Percentiles rank a stretch among this genome's conserved stretches.
Conservation (phyloP, 1,284 basidiomycete species). For the Mycosarcoma maydis region DNA sequence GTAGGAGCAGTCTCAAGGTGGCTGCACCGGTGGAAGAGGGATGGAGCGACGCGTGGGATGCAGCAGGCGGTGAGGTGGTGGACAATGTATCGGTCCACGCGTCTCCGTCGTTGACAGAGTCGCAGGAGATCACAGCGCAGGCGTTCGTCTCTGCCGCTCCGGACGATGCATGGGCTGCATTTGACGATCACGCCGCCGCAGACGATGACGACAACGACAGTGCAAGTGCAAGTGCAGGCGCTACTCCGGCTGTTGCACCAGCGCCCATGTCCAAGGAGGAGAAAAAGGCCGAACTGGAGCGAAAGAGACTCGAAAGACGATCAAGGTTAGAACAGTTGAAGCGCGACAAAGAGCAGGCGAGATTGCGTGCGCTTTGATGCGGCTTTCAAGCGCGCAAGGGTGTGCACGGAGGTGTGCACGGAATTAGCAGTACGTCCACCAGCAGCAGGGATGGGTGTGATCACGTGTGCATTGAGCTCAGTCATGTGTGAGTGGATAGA, state of each 20-base stretch:
- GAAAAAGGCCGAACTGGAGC: conserved; percentile 53
- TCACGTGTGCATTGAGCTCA: too few species aligned
- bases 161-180: conserved; percentile 31
- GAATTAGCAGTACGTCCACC: too few species aligned
- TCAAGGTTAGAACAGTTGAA: conserved; percentile 51
- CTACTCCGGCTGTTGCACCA: conserved; percentile 17
- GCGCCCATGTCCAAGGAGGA: conserved; percentile 53
- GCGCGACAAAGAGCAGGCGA: conserved; percentile 42
- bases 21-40: conserved; percentile 24
- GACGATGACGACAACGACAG: conserved; percentile 7
- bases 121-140: conserved; percentile 39
- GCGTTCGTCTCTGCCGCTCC: conserved; percentile 29
- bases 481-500: too few species aligned
- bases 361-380: conserved; percentile 23
- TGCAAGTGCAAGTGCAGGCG: neutral
- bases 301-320: conserved; percentile 51
- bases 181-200: conserved; percentile 36
- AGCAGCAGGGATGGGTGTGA: too few species aligned
- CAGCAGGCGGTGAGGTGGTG: neutral
- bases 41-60: conserved; percentile 47
- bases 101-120: conserved; percentile 9
- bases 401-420: too few species aligned
- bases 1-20: conserved; percentile 39
- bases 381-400: too few species aligned
- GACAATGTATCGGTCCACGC: conserved; percentile 1